Base-by-base conservation (phyloP, 345 rosid species). In the Dipteronia dyeriana region DNA sequence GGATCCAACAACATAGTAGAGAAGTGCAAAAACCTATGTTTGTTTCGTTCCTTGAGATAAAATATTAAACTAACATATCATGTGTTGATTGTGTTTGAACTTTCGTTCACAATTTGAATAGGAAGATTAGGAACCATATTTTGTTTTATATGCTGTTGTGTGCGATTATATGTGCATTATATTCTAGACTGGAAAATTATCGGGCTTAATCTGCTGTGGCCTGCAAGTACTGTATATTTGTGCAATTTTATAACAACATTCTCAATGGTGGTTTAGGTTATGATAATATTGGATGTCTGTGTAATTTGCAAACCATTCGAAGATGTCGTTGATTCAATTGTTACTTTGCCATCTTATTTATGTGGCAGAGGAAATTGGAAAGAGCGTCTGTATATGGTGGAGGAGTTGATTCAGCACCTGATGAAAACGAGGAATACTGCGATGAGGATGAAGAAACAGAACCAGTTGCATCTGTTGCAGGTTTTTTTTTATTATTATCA, bases 321-420 rank as follows among this genome's bases (percentile, higher is more conserved):
- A 26, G 39, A 11, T 17, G 10, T 47, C 6, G 22, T 74, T 71
- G 12, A 11, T 39, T 62, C 45, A 9, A 74, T 3, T 9, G 8
- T 22, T 12, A 25, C 63, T 9, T 38, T 38, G 65, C 76, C 22
- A 43, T 60, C 39, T 43, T 1, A 57, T 75, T 73, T 69, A 23
- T 54, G 64, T 49, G 81, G 70, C 80, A 94, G 99, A 90, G 97
- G 85, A 96, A 89, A 82, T 79, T 92, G 66, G 98, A 94, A 80
- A 88, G 82, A 72, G 90, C 84, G 57, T 4, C 83, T 78, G 88
- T 39, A 11, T 77, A 74, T 75, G 91, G 91, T 12, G 88, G 85
- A 77, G 86, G 45, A 41, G 9, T 34, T 41, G 84, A 80, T n/a
- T 75, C 83, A 41, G 83, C 57, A 68, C 76, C 70, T 69, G 88